Evolutionary conservation across 169 alveolate species (phyloP).

Genomic region (Plasmodium blacklocki): DNA sequence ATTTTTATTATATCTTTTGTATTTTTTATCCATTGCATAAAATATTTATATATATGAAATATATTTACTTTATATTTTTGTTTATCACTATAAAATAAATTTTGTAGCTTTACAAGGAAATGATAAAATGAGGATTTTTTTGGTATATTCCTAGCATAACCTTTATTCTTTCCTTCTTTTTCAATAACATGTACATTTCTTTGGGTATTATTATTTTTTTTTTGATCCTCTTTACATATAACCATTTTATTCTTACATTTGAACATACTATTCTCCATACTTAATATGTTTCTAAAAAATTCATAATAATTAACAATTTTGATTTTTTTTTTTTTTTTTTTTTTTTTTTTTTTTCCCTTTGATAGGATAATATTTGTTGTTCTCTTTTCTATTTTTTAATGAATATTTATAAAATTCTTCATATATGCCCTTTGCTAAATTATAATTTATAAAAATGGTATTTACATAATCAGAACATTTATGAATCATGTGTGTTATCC

Average conservation of each 20-base stretch:
- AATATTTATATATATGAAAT: not conserved
- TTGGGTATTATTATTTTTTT: not conserved
- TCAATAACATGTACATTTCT: not conserved
- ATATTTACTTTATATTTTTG: not conserved
- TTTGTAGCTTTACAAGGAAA: no score
- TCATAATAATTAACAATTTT: slow-evolving; percentile 15
- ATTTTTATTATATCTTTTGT: not conserved
- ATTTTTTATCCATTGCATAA: slow-evolving; percentile 18
- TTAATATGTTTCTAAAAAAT: slow-evolving; percentile 16
- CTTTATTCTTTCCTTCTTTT: not conserved
- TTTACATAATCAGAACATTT: not conserved
- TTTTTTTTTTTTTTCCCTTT: not conserved
- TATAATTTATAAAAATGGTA: not conserved
- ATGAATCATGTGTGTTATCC: not conserved
- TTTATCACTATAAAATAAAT: no score
- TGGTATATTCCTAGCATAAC: no score
- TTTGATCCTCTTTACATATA: not conserved
- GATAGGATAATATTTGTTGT: not conserved
- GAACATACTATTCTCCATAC: slow-evolving; percentile 12
- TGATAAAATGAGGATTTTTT: no score
- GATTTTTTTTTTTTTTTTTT: not conserved
- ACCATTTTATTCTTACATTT: not conserved
- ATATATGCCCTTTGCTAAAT: slow-evolving; percentile 9
- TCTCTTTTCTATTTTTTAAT: not conserved
- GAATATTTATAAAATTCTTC: not conserved